phyloP scores from a whole-genome alignment of 1,139 yeast genomes.

The Suhomyces anneliseae region DNA sequence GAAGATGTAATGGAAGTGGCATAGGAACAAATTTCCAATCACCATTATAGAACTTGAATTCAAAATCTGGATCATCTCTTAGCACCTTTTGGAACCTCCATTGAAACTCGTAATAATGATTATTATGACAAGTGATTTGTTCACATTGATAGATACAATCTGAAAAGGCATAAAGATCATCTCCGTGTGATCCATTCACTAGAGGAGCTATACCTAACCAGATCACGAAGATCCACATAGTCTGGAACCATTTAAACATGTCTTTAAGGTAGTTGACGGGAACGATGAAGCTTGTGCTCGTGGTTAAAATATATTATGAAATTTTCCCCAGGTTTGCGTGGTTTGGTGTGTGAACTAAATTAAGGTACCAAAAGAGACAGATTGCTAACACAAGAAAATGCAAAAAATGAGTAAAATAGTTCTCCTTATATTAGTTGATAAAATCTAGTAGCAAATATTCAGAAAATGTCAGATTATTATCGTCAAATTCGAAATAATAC shows the following conservation, averaged over 20 bases:
- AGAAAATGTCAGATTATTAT: not conserved
- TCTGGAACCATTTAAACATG: not conserved
- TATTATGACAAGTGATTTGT: conserved; percentile 38
- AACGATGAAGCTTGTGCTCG: not conserved
- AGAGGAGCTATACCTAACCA: not conserved
- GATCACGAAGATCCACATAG: not conserved
- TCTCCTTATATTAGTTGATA: too few species aligned
- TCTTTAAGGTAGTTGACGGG: not conserved
- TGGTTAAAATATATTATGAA: not conserved
- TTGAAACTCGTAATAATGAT: conserved; percentile 26
- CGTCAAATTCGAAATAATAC: not conserved
- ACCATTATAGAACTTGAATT: conserved; percentile 31
- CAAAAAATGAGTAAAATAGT: not conserved
- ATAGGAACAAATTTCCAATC: conserved; percentile 33
- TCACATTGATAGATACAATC: conserved; percentile 67
- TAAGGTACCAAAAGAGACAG: not conserved
- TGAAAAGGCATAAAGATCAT: conserved; percentile 65
- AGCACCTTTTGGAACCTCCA: conserved; percentile 17
- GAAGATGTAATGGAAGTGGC: conserved; percentile 46
- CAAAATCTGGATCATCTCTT: conserved; percentile 13
- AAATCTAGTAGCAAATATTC: too few species aligned
- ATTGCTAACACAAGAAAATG: not conserved
- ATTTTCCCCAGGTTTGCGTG: conserved; percentile 4
- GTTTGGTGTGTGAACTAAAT: too few species aligned
- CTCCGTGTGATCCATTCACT: conserved; percentile 72